Percentiles rank a stretch among this genome's conserved stretches.
Conservation (phyloP, 176 grass and related monocot genomes). For the Aegilops sharonensis region DNA sequence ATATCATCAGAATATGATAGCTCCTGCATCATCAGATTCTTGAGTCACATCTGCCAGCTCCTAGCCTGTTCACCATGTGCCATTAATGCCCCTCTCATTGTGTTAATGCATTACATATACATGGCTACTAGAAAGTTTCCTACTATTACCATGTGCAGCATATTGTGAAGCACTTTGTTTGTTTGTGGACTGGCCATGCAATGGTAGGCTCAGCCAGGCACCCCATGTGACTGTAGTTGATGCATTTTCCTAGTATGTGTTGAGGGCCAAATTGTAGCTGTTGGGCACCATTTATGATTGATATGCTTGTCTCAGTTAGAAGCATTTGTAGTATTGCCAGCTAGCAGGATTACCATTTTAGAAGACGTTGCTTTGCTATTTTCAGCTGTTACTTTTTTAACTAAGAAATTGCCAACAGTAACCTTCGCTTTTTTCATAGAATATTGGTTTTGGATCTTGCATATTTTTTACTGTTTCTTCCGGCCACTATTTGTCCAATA, state of each 20-base stretch:
- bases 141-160: too few species aligned
- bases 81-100: background rate
- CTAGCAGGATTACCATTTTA: background rate
- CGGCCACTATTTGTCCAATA: background rate
- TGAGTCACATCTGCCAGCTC: too few species aligned
- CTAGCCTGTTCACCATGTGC: background rate
- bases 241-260: background rate
- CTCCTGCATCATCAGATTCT: too few species aligned
- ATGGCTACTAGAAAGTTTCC: background rate
- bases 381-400: background rate
- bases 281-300: background rate
- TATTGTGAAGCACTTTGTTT: background rate
- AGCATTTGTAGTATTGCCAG: background rate
- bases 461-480: background rate
- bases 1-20: too few species aligned
- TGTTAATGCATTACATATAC: background rate
- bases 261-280: background rate
- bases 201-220: background rate
- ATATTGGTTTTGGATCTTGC: background rate
- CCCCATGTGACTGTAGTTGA: background rate
- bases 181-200: background rate
- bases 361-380: background rate
- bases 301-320: conserved; percentile 2
- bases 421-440: background rate
- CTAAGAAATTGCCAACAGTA: background rate